Conservation (phyloP, 108 stramenopile species). For the Cyclotella cryptica region DNA sequence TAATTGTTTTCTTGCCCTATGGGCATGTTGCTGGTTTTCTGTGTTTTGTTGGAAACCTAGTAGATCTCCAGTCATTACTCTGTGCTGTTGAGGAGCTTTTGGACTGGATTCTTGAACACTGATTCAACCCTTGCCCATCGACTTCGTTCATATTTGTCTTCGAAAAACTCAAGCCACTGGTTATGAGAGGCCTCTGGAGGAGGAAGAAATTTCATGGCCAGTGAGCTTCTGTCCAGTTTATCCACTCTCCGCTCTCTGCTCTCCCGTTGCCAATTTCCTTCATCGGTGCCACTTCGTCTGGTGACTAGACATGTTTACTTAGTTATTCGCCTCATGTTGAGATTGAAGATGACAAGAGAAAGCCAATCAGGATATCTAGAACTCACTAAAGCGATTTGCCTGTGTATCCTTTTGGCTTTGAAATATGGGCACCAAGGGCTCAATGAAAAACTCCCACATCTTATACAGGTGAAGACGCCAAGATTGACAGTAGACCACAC, state of each 20-base stretch:
- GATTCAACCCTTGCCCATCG: not conserved
- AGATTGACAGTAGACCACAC: conserved; percentile 52
- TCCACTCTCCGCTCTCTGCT: conserved; percentile 36
- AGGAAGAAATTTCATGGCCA: conserved; percentile 6
- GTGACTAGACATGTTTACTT: conserved; percentile 25
- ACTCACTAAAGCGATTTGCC: conserved; percentile 35
- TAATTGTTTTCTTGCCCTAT: not conserved
- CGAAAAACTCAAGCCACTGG: conserved; percentile 38
- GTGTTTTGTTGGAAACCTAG: not conserved
- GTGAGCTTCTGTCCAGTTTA: conserved; percentile 21
- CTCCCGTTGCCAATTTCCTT: conserved; percentile 32
- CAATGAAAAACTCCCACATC: conserved; percentile 85
- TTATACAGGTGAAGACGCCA: conserved; percentile 76
- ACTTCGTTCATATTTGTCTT: conserved; percentile 45
- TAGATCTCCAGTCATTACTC: conserved; percentile 1
- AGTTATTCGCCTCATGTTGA: not conserved
- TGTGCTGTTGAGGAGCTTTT: not conserved
- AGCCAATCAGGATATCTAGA: not conserved
- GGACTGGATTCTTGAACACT: not conserved
- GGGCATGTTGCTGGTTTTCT: not conserved
- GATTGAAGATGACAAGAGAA: not conserved
- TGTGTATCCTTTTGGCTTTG: conserved; percentile 62
- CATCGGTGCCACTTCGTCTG: conserved; percentile 52
- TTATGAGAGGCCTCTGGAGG: conserved; percentile 18
- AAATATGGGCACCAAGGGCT: conserved; percentile 79